A percentile compares a stretch with the other conserved stretches of the same genome.
These are phyloP conservation scores for Solanum peruvianum DNA, from an alignment of 257 asterid genomes.

Conservation along the genomic window DNA sequence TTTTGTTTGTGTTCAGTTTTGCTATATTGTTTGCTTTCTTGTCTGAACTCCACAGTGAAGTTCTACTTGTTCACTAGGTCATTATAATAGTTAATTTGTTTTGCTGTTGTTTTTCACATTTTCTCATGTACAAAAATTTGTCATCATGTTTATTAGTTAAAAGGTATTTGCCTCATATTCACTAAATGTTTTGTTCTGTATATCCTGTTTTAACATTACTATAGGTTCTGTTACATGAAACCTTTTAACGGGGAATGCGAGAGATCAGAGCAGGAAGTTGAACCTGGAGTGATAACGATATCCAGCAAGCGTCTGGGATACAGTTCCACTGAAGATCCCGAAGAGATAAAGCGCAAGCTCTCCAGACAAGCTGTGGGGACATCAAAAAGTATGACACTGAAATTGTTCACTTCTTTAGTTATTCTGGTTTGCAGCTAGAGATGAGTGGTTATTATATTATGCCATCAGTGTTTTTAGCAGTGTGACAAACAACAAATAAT, in stretches of 20 bases:
- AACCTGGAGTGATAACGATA: slow-evolving; percentile 43
- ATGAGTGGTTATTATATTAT: not conserved
- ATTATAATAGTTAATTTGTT: not conserved
- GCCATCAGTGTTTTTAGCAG: not conserved
- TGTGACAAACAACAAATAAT: not conserved
- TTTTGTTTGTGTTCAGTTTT: not conserved
- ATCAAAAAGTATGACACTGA: not conserved
- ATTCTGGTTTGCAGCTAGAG: not conserved
- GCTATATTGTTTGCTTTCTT: not conserved
- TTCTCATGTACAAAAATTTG: not conserved
- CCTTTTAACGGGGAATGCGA: slow-evolving; percentile 56
- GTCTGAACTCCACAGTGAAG: not conserved
- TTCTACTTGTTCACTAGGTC: not conserved
- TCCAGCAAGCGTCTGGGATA: slow-evolving; percentile 32
- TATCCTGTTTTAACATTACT: not conserved
- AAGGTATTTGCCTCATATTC: not conserved
- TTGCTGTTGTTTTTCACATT: not conserved
- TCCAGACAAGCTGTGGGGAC: not conserved
- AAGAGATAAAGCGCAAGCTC: not conserved
- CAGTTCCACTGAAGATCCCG: not conserved
- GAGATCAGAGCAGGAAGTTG: slow-evolving; percentile 43
- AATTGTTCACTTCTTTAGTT: not conserved
- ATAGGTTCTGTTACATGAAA: slow-evolving; percentile 70
- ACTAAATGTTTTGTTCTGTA: not conserved
- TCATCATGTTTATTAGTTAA: not conserved